A percentile compares a stretch with the other conserved stretches of the same genome.
Evolutionary conservation across 2,329 filamentous ascomycete species (phyloP).

Genomic region (Kalaharituber pfeilii): DNA sequence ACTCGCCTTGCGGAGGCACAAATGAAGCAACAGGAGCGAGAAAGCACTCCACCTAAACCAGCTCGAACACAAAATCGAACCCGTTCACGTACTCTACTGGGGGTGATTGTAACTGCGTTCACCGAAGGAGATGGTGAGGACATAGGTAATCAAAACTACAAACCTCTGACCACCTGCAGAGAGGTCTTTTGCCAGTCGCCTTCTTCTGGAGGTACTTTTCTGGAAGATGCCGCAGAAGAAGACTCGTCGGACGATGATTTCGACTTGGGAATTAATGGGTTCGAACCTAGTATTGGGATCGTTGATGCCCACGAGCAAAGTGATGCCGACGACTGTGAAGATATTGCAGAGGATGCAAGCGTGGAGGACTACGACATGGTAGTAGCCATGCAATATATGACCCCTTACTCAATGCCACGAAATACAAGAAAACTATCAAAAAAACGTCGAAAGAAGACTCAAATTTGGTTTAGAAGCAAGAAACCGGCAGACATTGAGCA

Average conservation of each 20-base stretch:
- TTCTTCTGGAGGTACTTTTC: neutral
- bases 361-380: neutral
- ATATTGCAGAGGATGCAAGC: neutral
- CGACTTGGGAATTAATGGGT: neutral
- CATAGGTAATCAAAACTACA: neutral
- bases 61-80: neutral
- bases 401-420: neutral
- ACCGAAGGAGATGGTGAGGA: neutral
- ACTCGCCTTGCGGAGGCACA: neutral
- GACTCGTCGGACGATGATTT: neutral
- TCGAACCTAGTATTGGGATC: neutral
- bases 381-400: neutral
- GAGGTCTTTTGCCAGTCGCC: neutral
- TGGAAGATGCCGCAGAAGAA: neutral
- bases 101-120: neutral
- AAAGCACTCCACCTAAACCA: too few relatives aligned
- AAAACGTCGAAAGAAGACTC: neutral
- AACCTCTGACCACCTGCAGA: neutral
- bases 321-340: neutral
- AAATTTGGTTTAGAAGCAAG: neutral
- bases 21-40: too few relatives aligned
- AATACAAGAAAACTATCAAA: neutral
- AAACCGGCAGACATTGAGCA: neutral
- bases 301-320: neutral
- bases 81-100: neutral